These are phyloP conservation scores for Cephalotrichum gorgonifer DNA, from an alignment of 2,329 filamentous ascomycete genomes.

Conservation along the genomic window DNA sequence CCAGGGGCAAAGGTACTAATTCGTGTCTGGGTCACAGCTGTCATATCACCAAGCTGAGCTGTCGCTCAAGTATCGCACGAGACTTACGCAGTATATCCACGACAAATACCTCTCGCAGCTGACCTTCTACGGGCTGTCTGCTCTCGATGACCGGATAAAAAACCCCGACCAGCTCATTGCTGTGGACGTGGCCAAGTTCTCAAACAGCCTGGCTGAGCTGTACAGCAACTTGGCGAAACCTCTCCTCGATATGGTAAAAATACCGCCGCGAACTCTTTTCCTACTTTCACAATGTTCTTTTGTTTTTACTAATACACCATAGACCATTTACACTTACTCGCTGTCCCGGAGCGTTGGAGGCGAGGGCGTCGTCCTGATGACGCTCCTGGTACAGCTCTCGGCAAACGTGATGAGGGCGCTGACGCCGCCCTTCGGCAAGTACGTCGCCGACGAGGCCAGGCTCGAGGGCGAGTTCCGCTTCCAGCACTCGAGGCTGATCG, in stretches of 20 bases:
- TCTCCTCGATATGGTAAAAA: conserved; percentile 78
- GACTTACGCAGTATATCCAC: conserved; percentile 90
- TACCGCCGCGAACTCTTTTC: conserved; percentile 10
- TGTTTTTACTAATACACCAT: too few relatives aligned
- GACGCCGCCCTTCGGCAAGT: conserved; percentile 94
- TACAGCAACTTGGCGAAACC: conserved; percentile 97
- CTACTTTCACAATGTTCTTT: neutral
- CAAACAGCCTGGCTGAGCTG: conserved; percentile 84
- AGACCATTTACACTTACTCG: conserved; percentile 87
- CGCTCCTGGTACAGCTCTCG: conserved; percentile 82
- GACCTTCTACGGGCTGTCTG: conserved; percentile 94
- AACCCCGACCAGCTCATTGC: conserved; percentile 97
- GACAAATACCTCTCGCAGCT: conserved; percentile 94
- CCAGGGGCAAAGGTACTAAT: neutral
- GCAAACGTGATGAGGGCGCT: conserved; percentile 88
- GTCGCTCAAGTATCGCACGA: conserved; percentile 82
- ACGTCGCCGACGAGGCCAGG: conserved; percentile 89
- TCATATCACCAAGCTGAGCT: conserved; percentile 96
- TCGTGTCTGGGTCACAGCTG: conserved; percentile 47
- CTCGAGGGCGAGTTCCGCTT: conserved; percentile 95
- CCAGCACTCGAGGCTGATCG: conserved; percentile 87
- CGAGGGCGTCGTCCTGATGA: conserved; percentile 93
- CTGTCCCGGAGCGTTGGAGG: conserved; percentile 91
- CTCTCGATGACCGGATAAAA: conserved; percentile 93
- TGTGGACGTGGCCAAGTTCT: conserved; percentile 93